Percentiles rank a stretch among this genome's conserved stretches.
Evolutionary conservation across 2,329 filamentous ascomycete genomes (phyloP).

Genomic region (Monilinia vaccinii-corymbosi): DNA sequence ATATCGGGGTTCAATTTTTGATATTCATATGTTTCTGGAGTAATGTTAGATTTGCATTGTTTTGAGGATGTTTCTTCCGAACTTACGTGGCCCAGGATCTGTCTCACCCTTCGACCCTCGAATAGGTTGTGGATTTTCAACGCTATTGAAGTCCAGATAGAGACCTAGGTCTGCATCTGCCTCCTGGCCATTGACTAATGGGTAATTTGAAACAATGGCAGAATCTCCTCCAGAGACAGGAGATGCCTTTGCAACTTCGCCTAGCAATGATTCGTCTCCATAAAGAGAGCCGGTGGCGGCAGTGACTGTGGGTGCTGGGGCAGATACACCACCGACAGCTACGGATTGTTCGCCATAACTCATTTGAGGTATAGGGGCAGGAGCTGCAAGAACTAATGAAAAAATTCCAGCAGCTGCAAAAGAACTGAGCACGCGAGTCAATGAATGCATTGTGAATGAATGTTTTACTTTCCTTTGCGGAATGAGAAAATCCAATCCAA

Average conservation of each 20-base stretch:
- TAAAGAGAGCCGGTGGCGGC: conserved; percentile 34
- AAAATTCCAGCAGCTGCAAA: conserved; percentile 12
- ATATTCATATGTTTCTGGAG: conserved; percentile 35
- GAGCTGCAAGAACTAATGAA: conserved; percentile 9
- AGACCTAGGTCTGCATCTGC: conserved; percentile 41
- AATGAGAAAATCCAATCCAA: not conserved
- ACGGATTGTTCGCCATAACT: conserved; percentile 37
- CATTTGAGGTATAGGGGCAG: conserved; percentile 25
- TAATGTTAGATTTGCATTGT: not conserved
- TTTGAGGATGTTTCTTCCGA: not conserved
- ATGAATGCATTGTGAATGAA: not conserved
- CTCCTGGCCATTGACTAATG: conserved; percentile 42
- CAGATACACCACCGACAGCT: conserved; percentile 34
- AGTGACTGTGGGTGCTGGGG: conserved; percentile 33
- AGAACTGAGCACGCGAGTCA: not conserved
- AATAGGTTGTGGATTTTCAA: conserved; percentile 44
- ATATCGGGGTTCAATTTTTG: conserved; percentile 46
- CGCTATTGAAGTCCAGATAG: conserved; percentile 44
- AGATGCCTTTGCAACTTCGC: conserved; percentile 32
- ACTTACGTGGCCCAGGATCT: conserved; percentile 39
- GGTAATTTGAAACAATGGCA: conserved; percentile 32
- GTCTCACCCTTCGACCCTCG: conserved; percentile 40
- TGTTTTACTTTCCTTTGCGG: not conserved
- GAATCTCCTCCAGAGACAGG: conserved; percentile 33
- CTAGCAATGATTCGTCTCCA: conserved; percentile 33